A percentile compares a stretch with the other conserved stretches of the same genome.
These are phyloP conservation scores for Fragaria iinumae DNA, from an alignment of 306 rosid genomes.

Conservation along the genomic window DNA sequence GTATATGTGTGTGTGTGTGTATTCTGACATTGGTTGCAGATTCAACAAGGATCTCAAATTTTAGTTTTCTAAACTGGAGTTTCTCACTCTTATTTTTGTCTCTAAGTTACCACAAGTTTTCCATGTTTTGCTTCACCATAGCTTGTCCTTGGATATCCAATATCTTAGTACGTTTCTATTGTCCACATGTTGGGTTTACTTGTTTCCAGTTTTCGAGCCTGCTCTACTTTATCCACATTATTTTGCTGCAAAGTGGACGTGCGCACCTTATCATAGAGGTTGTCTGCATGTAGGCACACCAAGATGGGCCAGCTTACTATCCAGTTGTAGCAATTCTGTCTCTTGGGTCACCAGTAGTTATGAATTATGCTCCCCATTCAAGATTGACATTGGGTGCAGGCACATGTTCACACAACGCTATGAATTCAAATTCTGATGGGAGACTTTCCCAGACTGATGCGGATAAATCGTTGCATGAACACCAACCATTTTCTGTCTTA, in stretches of 20 bases:
- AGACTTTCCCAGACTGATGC: constrained; percentile 32
- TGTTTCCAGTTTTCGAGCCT: background rate
- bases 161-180: background rate
- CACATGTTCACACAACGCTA: constrained; percentile 12
- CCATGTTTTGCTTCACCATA: background rate
- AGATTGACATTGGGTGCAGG: constrained; percentile 44
- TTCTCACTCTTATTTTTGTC: background rate
- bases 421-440: constrained; percentile 31
- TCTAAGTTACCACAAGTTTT: background rate
- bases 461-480: constrained; percentile 42
- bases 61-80: background rate
- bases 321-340: constrained; percentile 91
- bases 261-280: background rate
- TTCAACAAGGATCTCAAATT: background rate
- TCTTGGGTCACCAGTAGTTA: constrained; percentile 77
- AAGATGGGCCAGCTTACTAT: constrained; percentile 89
- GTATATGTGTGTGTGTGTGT: no score
- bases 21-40: background rate
- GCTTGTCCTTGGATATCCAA: background rate
- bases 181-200: background rate
- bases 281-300: constrained; percentile 67
- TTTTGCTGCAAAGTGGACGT: background rate
- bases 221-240: background rate
- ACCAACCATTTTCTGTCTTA: constrained; percentile 52
- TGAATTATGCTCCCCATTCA: constrained; percentile 90